phyloP scores from a whole-genome alignment of 169 alveolate genomes.

The Plasmodium berghei region DNA sequence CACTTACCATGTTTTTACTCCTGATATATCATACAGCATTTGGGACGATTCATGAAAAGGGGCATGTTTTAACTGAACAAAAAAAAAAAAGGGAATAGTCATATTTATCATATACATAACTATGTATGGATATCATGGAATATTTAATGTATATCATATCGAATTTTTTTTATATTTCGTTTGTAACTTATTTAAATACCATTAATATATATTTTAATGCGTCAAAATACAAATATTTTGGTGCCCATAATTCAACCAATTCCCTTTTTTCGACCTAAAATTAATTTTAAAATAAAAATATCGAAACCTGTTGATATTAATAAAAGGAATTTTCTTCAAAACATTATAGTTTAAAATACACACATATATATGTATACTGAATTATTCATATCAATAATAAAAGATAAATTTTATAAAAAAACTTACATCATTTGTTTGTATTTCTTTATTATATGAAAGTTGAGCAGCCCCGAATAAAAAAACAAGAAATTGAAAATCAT shows the following conservation, averaged over 20 bases:
- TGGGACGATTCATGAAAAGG: conserved; percentile 93
- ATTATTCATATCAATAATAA: conserved; percentile 47
- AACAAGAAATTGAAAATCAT: conserved; percentile 97
- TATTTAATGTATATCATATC: neutral
- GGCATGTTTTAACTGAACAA: conserved; percentile 68
- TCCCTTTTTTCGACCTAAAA: conserved; percentile 46
- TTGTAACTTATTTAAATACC: conserved; percentile 5
- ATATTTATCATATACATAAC: neutral
- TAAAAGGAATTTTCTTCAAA: too few species aligned
- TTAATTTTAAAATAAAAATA: neutral
- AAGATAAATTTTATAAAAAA: neutral
- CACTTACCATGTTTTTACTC: conserved; percentile 84
- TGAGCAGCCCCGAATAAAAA: conserved; percentile 97
- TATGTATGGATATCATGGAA: neutral
- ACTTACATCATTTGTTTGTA: conserved; percentile 78
- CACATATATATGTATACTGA: conserved; percentile 91
- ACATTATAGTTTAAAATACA: conserved; percentile 42
- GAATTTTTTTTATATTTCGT: neutral
- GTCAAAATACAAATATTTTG: conserved; percentile 59
- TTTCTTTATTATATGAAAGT: conserved; percentile 84
- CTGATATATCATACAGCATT: conserved; percentile 93
- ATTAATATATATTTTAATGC: conserved; percentile 52
- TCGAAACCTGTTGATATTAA: too few species aligned
- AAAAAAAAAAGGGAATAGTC: neutral
- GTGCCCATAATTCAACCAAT: conserved; percentile 61